Base-by-base conservation (phyloP, 1,284 basidiomycete species). In the Ceratobasidium sp. region DNA sequence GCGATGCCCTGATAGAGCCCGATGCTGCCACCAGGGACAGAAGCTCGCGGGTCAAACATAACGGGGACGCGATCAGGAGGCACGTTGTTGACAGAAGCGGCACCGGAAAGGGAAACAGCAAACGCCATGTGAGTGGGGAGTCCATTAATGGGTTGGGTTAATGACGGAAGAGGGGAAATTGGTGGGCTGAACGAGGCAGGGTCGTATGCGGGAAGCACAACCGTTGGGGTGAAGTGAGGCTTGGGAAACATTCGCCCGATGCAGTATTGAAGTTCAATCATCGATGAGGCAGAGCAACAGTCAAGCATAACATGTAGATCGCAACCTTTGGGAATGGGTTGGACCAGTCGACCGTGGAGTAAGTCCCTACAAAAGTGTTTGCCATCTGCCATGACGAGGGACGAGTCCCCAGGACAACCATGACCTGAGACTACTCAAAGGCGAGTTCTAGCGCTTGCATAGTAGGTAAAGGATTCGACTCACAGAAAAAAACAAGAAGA, bases 251-350 rank as follows among this genome's bases (percentile, higher is more conserved):
- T 68, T 15, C 42, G 53, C 25, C 65, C 65, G 17, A 68, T 34
- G 29, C 65, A 68, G 29, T 68, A 68, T 25, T 45, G 52, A 7
- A 68, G 42, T 15, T 56, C 43, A 42, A 68, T 25, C 31, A 68
- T 13, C 27, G 45, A 38, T 10, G 53, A 40, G 20, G 50, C 43
- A 20, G 55, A 15, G 29, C 65, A 68, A 20, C 65, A 68, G 34
- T 68, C 65, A 10, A 56, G 22, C 3, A 68, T 25, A 35, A 47
- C 45, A 7, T 47, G 10, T 20, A 67, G 32, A 4, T 42, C 13
- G 25, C 52, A 54, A 15, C 40, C 50, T 12, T 22, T 20, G 29
- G 64, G 64, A 22, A 67, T 27, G 52, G 27, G 42, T 13, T 13
- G 29, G 10, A 67, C 29, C 29, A 67, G 31, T 29, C 22, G 13